Evolutionary conservation across 305 asterid genomes (phyloP).

Genomic region (Fraxinus nigra): DNA sequence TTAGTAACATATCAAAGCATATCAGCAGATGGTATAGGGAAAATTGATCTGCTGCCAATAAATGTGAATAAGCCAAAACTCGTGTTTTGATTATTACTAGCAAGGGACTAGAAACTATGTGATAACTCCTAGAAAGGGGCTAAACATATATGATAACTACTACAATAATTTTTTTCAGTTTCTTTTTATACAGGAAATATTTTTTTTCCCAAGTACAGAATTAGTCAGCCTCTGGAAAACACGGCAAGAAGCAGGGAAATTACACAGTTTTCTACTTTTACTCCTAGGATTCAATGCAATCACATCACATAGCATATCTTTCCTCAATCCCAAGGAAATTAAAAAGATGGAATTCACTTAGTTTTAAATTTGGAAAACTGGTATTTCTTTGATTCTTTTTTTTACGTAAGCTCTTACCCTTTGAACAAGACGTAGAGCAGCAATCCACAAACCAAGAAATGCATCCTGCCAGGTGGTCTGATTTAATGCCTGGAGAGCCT

Average conservation of each 20-base stretch:
- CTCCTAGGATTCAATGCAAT: constrained; percentile 15
- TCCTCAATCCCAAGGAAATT: constrained; percentile 15
- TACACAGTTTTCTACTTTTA: background rate
- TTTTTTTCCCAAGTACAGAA: background rate
- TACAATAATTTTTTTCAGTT: background rate
- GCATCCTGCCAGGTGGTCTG: constrained; percentile 85
- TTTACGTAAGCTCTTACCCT: constrained; percentile 54
- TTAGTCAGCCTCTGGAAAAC: constrained; percentile 3
- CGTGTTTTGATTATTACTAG: constrained; percentile 6
- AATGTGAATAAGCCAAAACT: constrained; percentile 11
- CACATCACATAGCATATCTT: constrained; percentile 7
- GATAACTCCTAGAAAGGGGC: background rate
- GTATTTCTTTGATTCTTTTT: constrained; percentile 11
- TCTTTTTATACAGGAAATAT: constrained; percentile 10
- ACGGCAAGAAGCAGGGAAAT: constrained; percentile 20
- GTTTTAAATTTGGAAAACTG: constrained; percentile 9
- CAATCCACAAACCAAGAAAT: constrained; percentile 90
- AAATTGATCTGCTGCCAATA: background rate
- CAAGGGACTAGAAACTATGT: constrained; percentile 18
- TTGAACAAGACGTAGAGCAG: constrained; percentile 83
- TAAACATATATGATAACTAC: background rate
- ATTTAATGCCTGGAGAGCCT: constrained; percentile 79
- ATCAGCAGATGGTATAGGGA: background rate
- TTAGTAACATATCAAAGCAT: constrained; percentile 3
- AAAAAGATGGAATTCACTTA: constrained; percentile 4